Base-by-base conservation (phyloP, 73 alveolate genomes). In the Tetrahymena elliotti region DNA sequence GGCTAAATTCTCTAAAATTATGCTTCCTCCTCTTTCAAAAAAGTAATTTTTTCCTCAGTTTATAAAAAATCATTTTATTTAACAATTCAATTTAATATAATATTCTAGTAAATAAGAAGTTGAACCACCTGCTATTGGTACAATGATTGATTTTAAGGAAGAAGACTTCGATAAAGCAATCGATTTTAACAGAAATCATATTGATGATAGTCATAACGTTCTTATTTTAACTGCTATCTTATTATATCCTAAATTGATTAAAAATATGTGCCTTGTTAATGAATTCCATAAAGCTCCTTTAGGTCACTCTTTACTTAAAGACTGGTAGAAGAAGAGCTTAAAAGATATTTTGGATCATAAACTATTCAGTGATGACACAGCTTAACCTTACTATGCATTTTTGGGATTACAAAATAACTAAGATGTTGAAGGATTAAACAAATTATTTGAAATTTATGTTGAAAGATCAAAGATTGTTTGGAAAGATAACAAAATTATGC, bases 1-100 rank as follows among this genome's bases (percentile, higher is more conserved):
- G 33, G 98, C 97, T 24, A 97, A 97, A 94, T 68, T 68, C 36
- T 68, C 88, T 24, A 68, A 68, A 31, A 31, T 95, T 52, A 68
- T 68, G 88, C 36, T 68, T 4, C 88, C 88, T n/a, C 22, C 88
- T 18, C 88, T 68, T 7, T 68, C 88, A 11, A 68, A 31, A 68
- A 68, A 68, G 88, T 68, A 24, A 68, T 24, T 47, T 7, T 8
- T 47, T n/a, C n/a, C n/a, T n/a, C n/a, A n/a, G n/a, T n/a, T n/a
- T n/a, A n/a, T n/a, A n/a, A n/a, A n/a, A n/a, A n/a, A n/a, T n/a
- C n/a, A n/a, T n/a, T 38, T 38, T 38, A 38, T 38, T 38, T 7
- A 38, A 38, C 52, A 41, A 41, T 1, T 12, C 16, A 53, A 22
- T 68, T 31, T 27, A 68, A 68, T 18, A 18, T 6, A 68, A 22